Evolutionary conservation across 202 grass and related monocot species (phyloP), one percentile per base, ranked within the genome.

Genomic region (Dendrocalamus latiflorus): DNA sequence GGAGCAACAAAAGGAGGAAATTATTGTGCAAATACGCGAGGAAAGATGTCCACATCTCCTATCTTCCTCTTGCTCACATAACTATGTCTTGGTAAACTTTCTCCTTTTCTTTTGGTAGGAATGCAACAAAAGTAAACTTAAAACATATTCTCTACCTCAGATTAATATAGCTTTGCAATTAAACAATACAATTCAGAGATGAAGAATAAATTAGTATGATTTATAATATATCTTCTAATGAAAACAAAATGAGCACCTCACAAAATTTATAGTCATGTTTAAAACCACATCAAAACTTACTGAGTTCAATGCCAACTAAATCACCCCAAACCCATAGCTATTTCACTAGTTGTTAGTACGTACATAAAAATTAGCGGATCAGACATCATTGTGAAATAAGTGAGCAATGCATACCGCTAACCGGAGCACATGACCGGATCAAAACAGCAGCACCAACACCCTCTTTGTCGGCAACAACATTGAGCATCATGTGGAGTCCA

Each of bases 371-470:
- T 26, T 22, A 28, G 14, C 3, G 1, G 75, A 72, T 33, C 8
- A 77, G 11, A 45, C 18, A 70, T 28, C 11, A 42, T 8, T 63
- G 37, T 15, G 33, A 36, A 75, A 36, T 22, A 9, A 9, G 53
- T 17, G 55, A 73, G 73, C 5, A 54, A 75, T 9, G 24, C 62
- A 11, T 88, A 98, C 95, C 92, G 0, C 77, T 81, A 80, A 95
- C 84, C 13, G 95, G 95, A 28, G 26, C 26, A 28, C 26, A 28
- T 28, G 26, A 28, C 26, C 26, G 26, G 26, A 28, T 28, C 26
- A 28, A 28, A 28, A 28, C 26, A 28, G 26, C 26, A 28, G 26
- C 26, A 28, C 26, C 26, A 28, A 28, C 26, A 28, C 26, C 26
- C 26, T 28, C 26, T 28, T 28, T 28, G 26, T 28, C 26, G 1